These are phyloP conservation scores for Cladosporium oxysporum DNA, from an alignment of 2,329 filamentous ascomycete genomes.

Conservation along the genomic window DNA sequence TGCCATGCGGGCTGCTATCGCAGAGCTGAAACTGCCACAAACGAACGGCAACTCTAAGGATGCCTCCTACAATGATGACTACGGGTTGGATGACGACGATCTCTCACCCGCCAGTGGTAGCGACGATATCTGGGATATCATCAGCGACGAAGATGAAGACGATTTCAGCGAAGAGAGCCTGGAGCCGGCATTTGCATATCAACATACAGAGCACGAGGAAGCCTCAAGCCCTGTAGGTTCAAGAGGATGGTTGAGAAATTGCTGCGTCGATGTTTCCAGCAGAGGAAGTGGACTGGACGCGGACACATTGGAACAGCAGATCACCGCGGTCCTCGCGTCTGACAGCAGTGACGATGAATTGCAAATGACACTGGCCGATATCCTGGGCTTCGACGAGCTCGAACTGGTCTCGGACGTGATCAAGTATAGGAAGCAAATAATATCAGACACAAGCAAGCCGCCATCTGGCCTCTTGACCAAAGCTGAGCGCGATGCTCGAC, in stretches of 20 bases:
- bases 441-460: conserved; percentile 41
- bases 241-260: conserved; percentile 67
- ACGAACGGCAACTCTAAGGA: conserved; percentile 48
- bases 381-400: conserved; percentile 89
- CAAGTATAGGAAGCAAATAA: conserved; percentile 69
- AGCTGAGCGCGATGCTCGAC: conserved; percentile 74
- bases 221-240: conserved; percentile 29
- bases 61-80: conserved; percentile 19
- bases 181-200: not conserved
- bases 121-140: conserved; percentile 91
- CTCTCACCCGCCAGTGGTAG: conserved; percentile 62
- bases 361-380: conserved; percentile 86
- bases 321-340: conserved; percentile 72
- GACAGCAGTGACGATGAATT: conserved; percentile 75
- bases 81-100: conserved; percentile 65
- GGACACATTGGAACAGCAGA: conserved; percentile 73
- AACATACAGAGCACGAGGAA: conserved; percentile 38
- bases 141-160: conserved; percentile 72
- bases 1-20: conserved; percentile 83
- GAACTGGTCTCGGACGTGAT: conserved; percentile 94
- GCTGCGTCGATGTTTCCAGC: conserved; percentile 66
- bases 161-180: conserved; percentile 66
- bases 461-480: conserved; percentile 65
- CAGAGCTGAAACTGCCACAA: conserved; percentile 63
- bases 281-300: conserved; percentile 67